These are phyloP conservation scores for Nemania diffusa DNA, from an alignment of 2,329 filamentous ascomycete genomes.

Conservation along the genomic window DNA sequence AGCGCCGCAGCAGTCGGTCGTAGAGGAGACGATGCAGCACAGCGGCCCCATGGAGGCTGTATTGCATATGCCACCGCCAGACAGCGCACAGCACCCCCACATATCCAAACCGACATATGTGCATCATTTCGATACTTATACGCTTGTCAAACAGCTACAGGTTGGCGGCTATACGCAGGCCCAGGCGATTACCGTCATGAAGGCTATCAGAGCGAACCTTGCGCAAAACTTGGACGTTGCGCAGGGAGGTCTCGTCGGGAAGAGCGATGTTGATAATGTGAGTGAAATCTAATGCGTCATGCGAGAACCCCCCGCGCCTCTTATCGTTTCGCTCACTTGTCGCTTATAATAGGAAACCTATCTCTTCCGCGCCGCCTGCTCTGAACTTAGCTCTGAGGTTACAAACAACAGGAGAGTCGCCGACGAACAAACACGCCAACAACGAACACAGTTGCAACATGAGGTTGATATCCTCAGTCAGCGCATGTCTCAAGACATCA, in stretches of 20 bases:
- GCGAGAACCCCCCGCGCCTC: background rate
- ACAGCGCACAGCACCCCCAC: conserved; percentile 60
- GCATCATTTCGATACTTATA: conserved; percentile 97
- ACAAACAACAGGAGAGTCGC: conserved; percentile 79
- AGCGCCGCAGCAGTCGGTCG: conserved; percentile 47
- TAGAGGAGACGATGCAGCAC: conserved; percentile 53
- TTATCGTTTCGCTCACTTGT: conserved; percentile 9
- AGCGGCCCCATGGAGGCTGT: conserved; percentile 64
- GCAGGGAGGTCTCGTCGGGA: conserved; percentile 82
- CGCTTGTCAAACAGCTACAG: conserved; percentile 82
- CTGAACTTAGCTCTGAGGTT: conserved; percentile 88
- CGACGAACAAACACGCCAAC: conserved; percentile 83
- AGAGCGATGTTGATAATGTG: conserved; percentile 89
- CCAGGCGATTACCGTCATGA: conserved; percentile 90
- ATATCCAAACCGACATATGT: conserved; percentile 81
- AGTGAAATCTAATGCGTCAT: conserved; percentile 26
- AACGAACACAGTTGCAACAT: conserved; percentile 87
- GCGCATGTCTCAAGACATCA: conserved; percentile 82
- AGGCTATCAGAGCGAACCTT: conserved; percentile 82
- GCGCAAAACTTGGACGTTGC: conserved; percentile 84
- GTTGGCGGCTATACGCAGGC: conserved; percentile 74
- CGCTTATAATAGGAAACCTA: conserved; percentile 77
- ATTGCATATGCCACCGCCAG: conserved; percentile 53
- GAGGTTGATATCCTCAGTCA: conserved; percentile 94
- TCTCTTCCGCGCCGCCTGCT: conserved; percentile 92